These are phyloP conservation scores for Nakaseomyces uthaithaninus DNA, from an alignment of 1,139 yeast genomes.

Conservation along the genomic window DNA sequence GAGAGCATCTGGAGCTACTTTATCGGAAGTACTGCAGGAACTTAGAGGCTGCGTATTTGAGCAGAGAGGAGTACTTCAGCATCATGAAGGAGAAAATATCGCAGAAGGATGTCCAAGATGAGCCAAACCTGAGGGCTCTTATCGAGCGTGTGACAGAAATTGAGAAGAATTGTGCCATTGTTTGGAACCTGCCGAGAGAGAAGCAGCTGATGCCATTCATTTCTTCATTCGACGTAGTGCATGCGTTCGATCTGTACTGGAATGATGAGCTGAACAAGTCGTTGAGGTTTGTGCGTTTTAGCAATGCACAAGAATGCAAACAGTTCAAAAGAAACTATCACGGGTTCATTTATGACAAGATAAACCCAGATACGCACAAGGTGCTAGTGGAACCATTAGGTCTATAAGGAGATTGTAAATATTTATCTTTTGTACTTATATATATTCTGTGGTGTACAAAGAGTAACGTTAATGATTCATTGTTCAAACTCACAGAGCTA, in stretches of 20 bases:
- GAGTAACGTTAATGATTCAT: not conserved
- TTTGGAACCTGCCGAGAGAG: constrained; percentile 27
- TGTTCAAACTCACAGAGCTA: not conserved
- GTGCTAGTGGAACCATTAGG: constrained; percentile 2
- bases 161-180: constrained; percentile 23
- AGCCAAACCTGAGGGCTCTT: constrained; percentile 4
- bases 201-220: not conserved
- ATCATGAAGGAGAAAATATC: constrained; percentile 7
- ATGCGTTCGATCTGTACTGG: constrained; percentile 24
- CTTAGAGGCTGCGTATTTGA: constrained; percentile 2
- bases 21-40: constrained; percentile 6
- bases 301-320: constrained; percentile 18
- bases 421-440: not conserved
- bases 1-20: constrained; percentile 2
- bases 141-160: constrained; percentile 13
- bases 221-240: constrained; percentile 22
- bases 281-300: constrained; percentile 24
- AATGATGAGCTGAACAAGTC: constrained; percentile 16
- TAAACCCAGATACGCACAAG: not conserved
- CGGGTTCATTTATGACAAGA: constrained; percentile 16
- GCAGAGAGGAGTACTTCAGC: constrained; percentile 8
- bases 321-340: constrained; percentile 27
- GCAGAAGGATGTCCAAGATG: not conserved
- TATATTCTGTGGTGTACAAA: too few relatives aligned
- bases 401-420: not conserved